A percentile compares a stretch with the other conserved stretches of the same genome.
Conservation (phyloP, 2,329 filamentous ascomycete species). For the Exophiala sp. region DNA sequence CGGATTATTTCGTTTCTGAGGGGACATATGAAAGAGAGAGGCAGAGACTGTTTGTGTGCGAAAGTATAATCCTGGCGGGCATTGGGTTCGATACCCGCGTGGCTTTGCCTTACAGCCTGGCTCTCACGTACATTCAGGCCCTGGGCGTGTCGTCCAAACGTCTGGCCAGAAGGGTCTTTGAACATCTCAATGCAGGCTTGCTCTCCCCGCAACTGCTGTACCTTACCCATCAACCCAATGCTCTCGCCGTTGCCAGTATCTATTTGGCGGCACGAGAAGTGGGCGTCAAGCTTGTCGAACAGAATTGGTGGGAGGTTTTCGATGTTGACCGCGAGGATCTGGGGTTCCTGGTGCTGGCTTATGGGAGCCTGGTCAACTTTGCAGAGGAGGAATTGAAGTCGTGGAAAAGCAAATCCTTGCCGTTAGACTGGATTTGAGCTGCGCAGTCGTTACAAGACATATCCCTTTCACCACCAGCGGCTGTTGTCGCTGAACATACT, state of each 20-base stretch:
- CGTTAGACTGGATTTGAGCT: constrained; percentile 20
- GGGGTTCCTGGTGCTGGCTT: constrained; percentile 81
- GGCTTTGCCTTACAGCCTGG: constrained; percentile 75
- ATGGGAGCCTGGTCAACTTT: constrained; percentile 72
- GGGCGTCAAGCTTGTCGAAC: constrained; percentile 70
- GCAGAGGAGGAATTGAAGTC: constrained; percentile 54
- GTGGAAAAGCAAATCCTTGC: constrained; percentile 37
- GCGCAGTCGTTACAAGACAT: neutral
- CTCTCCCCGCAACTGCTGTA: constrained; percentile 85
- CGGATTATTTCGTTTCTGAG: constrained; percentile 65
- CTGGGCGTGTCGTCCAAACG: constrained; percentile 58
- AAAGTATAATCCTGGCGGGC: constrained; percentile 68
- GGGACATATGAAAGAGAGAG: constrained; percentile 62
- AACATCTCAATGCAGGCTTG: constrained; percentile 78
- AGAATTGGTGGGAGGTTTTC: constrained; percentile 94
- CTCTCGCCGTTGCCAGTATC: constrained; percentile 78
- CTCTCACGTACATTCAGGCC: constrained; percentile 86
- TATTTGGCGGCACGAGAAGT: constrained; percentile 80
- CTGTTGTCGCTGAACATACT: too few relatives aligned
- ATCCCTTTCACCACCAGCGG: too few relatives aligned
- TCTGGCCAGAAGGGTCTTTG: constrained; percentile 61
- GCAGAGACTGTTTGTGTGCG: constrained; percentile 61
- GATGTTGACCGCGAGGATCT: constrained; percentile 92
- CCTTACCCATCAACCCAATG: constrained; percentile 82
- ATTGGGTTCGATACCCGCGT: constrained; percentile 81